phyloP scores from a whole-genome alignment of 2,329 filamentous ascomycete species.

The Calcarisporium arbuscula region DNA sequence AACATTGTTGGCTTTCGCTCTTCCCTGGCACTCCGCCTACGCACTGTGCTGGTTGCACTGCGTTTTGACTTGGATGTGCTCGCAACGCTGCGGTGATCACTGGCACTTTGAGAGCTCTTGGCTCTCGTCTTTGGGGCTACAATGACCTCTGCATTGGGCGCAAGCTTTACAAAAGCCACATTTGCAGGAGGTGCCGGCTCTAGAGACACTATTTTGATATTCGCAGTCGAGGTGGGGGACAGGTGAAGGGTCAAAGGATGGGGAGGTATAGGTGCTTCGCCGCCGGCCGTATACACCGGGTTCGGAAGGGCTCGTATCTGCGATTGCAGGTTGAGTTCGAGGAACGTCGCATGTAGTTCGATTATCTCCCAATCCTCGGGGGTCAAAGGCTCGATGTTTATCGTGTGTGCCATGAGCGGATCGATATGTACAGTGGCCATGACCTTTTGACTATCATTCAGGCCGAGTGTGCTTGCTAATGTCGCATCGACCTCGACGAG shows the following conservation, averaged over 20 bases:
- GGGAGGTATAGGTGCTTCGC: conserved; percentile 44
- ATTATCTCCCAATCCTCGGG: conserved; percentile 99
- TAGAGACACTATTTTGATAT: conserved; percentile 79
- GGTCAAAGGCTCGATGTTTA: conserved; percentile 94
- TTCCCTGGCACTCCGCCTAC: conserved; percentile 51
- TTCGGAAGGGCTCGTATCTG: conserved; percentile 94
- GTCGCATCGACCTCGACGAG: conserved; percentile 84
- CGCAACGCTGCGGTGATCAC: conserved; percentile 72
- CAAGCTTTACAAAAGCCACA: conserved; percentile 82
- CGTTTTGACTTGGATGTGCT: conserved; percentile 74
- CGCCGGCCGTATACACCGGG: conserved; percentile 55
- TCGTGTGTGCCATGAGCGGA: conserved; percentile 83
- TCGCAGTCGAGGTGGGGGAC: conserved; percentile 91
- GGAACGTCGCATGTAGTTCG: conserved; percentile 89
- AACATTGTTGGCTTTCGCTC: conserved; percentile 65
- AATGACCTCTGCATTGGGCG: conserved; percentile 91
- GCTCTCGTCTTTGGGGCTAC: conserved; percentile 88
- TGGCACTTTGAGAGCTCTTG: conserved; percentile 57
- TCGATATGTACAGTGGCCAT: conserved; percentile 71
- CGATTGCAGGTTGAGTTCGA: conserved; percentile 86
- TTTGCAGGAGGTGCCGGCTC: conserved; percentile 63
- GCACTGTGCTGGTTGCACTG: conserved; percentile 68
- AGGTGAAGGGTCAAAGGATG: conserved; percentile 89
- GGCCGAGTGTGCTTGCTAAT: conserved; percentile 68
- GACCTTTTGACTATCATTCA: conserved; percentile 78